Percentiles rank a stretch among this genome's conserved stretches.
phyloP scores from a whole-genome alignment of 2,329 filamentous ascomycete genomes.

The Exophiala bonariae region DNA sequence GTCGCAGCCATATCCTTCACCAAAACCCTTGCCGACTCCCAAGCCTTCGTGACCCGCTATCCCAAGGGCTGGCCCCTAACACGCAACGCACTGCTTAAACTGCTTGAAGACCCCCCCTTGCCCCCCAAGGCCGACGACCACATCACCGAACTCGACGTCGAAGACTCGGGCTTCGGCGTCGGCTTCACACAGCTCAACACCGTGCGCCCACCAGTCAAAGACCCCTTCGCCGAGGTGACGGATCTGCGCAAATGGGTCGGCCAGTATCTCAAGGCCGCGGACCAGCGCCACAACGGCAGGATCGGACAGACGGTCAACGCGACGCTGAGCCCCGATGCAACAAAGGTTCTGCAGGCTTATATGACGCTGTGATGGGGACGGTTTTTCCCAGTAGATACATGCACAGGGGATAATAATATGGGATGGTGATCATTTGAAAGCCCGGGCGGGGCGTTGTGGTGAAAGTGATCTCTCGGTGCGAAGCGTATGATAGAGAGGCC shows the following conservation, averaged over 20 bases:
- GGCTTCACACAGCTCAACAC: constrained; percentile 94
- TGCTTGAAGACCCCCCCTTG: constrained; percentile 85
- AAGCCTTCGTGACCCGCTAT: constrained; percentile 78
- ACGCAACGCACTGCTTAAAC: constrained; percentile 81
- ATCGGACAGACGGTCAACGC: constrained; percentile 71
- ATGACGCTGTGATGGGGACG: constrained; percentile 34
- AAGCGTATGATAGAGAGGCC: too few relatives aligned
- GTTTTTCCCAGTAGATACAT: too few relatives aligned
- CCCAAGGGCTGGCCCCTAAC: constrained; percentile 90
- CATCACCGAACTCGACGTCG: constrained; percentile 84
- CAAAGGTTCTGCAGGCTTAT: constrained; percentile 49
- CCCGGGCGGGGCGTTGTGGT: too few relatives aligned
- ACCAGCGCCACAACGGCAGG: constrained; percentile 69
- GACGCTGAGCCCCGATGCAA: constrained; percentile 64
- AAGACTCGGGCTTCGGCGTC: constrained; percentile 91
- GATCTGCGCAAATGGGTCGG: constrained; percentile 82
- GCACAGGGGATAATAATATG: too few relatives aligned
- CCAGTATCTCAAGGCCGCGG: constrained; percentile 73
- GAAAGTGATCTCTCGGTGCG: too few relatives aligned
- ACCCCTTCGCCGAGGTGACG: constrained; percentile 85
- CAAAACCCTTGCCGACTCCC: constrained; percentile 84
- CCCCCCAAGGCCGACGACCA: constrained; percentile 70
- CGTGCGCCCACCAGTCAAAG: constrained; percentile 70
- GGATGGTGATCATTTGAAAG: too few relatives aligned
- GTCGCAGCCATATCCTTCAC: constrained; percentile 89